Base-by-base conservation (phyloP, 257 asterid species). In the Nicotiana obtusifolia region DNA sequence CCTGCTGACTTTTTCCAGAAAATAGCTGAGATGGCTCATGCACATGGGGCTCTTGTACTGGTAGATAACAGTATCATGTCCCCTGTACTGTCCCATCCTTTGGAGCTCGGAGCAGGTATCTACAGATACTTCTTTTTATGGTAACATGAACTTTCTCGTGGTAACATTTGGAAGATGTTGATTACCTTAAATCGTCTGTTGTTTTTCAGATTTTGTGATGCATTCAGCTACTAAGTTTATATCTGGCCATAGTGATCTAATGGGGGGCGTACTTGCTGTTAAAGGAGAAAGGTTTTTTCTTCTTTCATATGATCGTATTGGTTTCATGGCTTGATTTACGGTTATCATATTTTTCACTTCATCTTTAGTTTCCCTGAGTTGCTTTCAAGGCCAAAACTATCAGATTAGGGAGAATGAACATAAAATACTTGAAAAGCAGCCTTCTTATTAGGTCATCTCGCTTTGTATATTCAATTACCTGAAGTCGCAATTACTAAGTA, bases 1-100 rank as follows among this genome's bases (percentile, higher is more conserved):
- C 33, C 8, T 8, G 4, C 67, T 22, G 17, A 22, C 19, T 17
- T 53, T 53, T 82, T 78, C 16, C 83, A 95, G 99, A 95, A 88
- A 93, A 92, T 95, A 69, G 89, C 94, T 41, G 98, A 90, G 83
- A 84, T 92, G 66, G 99, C 97, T 65, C 99, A 92, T 86, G 90
- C 93, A 81, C 88, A 86, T 26, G 97, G 97, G 7, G 97, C 98
- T 76, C 93, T 90, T 30, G 90, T 95, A 66, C 83, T 95, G 93
- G 98, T 95, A 80, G 99, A 95, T 85, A 95, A 95, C 84, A 93
- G 97, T 90, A 93, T 95, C 82, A 93, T 95, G 99, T 95, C 99
- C 64, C 92, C 95, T 17, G 97, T 93, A 44, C 82, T 95, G 61
- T 95, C 89, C 86, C 93, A 61, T 65, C 98, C 99, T 30, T 85